phyloP scores from a whole-genome alignment of 805 yeast genomes.

The Zygosaccharomyces lentus region DNA sequence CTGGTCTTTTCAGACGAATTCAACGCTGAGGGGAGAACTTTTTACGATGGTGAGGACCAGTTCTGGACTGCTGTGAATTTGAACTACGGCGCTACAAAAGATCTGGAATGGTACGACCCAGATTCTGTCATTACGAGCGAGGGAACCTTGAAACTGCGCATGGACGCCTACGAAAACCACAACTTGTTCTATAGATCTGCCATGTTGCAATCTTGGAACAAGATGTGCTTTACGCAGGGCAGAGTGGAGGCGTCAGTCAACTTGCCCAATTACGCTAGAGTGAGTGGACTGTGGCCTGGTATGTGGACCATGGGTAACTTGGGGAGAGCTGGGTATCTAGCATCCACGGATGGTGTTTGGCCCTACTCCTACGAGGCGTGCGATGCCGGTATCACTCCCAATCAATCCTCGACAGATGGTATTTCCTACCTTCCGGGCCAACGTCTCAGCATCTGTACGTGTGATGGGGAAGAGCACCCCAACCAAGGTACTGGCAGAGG shows the following conservation, averaged over 20 bases:
- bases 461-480: slow-evolving; percentile 82
- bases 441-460: slow-evolving; percentile 68
- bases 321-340: slow-evolving; percentile 86
- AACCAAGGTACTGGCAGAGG: slow-evolving; percentile 86
- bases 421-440: slow-evolving; percentile 85
- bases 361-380: slow-evolving; percentile 84
- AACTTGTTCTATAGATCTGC: slow-evolving; percentile 80
- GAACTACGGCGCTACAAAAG: slow-evolving; percentile 81
- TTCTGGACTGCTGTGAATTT: slow-evolving; percentile 83
- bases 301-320: slow-evolving; percentile 91
- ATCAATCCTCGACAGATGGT: slow-evolving; percentile 88
- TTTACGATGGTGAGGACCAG: slow-evolving; percentile 87
- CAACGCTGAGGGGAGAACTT: slow-evolving; percentile 83
- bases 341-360: slow-evolving; percentile 92
- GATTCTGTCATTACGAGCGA: slow-evolving; percentile 76
- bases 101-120: slow-evolving; percentile 93
- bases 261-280: slow-evolving; percentile 73
- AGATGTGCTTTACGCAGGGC: slow-evolving; percentile 85
- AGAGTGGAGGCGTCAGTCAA: slow-evolving; percentile 67
- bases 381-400: slow-evolving; percentile 93
- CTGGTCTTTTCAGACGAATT: slow-evolving; percentile 90
- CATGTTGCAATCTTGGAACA: slow-evolving; percentile 91
- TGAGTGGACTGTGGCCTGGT: slow-evolving; percentile 94
- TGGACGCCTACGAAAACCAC: slow-evolving; percentile 84
- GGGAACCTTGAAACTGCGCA: slow-evolving; percentile 61